Evolutionary conservation across 75 land plant species (phyloP), one percentile per base, ranked within the genome.

Genomic region (Pinus albicaulis): DNA sequence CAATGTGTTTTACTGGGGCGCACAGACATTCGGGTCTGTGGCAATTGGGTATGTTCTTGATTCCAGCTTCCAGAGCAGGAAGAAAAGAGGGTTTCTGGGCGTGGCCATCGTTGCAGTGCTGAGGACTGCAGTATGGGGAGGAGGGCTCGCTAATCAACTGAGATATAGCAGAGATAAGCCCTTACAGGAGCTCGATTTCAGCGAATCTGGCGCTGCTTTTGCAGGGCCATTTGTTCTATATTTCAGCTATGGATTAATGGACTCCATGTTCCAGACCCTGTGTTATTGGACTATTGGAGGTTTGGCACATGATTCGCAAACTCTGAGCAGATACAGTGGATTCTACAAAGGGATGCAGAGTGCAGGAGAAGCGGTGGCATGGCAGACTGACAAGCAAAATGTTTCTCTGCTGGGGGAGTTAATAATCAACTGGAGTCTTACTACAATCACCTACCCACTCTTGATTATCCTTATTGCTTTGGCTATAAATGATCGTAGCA

Each of bases 351-450:
- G 96, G 28, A 84, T 91, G 52, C 96, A 93, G 73, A 96, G 95
- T 60, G 96, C 99, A 15, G 98, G 99, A 19, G 99, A 86, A 14
- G 99, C 94, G 20, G 92, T 92, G 28, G 96, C 96, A 13, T 92
- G 96, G 88, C 96, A 96, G 79, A 65, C 82, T 5, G 95, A 90
- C 79, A 31, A 31, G 31, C 31, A 31, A 31, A 31, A 31, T 31
- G 31, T 31, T 31, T 31, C 31, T 31, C 31, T 83, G 48, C 11
- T 82, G 31, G 74, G 73, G 26, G 87, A 95, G 84, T 36, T 95
- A 69, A 78, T 91, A 11, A 53, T 85, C 55, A 95, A 91, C 82
- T 95, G 98, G 98, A 22, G 66, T 0, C 89, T 90, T 16, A 31
- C 31, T 1, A 31, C 31, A 31, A 31, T 31, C 31, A 31, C 2